phyloP scores from a whole-genome alignment of 441 rosid species.

The Arabidopsis hybrid region DNA sequence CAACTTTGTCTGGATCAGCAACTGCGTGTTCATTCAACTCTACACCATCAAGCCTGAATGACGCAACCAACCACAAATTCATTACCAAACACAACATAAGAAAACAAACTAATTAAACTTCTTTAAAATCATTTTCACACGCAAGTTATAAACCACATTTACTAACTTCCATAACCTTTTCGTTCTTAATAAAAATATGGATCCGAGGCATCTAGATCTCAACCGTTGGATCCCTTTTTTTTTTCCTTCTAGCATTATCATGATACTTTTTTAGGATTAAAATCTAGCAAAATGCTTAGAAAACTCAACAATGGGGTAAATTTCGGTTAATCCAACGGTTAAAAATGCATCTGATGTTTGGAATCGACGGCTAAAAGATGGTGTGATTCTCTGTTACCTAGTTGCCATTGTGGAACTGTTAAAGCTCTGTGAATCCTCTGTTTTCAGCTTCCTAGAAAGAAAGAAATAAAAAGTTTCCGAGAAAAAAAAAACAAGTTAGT shows the following conservation, averaged over 20 bases:
- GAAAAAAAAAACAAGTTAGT: too few species aligned
- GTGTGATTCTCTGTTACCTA: conserved; percentile 48
- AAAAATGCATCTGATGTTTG: background rate
- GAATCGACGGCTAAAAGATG: background rate
- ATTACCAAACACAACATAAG: background rate
- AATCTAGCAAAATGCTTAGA: background rate
- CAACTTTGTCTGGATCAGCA: conserved; percentile 8
- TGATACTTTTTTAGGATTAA: too few species aligned
- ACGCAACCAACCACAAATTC: conserved; percentile 7
- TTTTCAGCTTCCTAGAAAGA: conserved; percentile 56
- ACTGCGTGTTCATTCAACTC: conserved; percentile 22
- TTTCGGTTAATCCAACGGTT: background rate
- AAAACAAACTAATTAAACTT: background rate
- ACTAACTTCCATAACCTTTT: too few species aligned
- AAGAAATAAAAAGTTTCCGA: background rate
- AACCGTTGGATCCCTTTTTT: too few species aligned
- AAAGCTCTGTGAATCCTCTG: conserved; percentile 61
- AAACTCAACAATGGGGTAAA: background rate
- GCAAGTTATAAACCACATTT: background rate
- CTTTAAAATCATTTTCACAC: background rate
- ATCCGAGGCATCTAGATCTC: too few species aligned
- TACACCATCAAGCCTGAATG: background rate
- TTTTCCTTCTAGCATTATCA: too few species aligned
- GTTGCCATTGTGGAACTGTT: conserved; percentile 66
- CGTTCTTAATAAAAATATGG: too few species aligned